Evolutionary conservation across 352 stramenopile species (phyloP).

Genomic region (Globisporangium rhizosaccharum): DNA sequence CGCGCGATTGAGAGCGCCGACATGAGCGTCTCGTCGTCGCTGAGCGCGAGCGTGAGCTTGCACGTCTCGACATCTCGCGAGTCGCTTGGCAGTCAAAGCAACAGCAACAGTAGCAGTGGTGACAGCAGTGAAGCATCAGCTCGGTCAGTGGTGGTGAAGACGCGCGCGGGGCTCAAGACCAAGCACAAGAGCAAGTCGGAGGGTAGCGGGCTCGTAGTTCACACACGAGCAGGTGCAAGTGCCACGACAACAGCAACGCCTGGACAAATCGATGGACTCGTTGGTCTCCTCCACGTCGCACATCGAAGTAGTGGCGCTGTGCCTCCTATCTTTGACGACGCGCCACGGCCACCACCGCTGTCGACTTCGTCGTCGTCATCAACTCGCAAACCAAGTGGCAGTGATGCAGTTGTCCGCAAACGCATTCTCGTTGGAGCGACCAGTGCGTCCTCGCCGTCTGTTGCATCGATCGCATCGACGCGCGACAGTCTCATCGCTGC

Average conservation of each 20-base stretch:
- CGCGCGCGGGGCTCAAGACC: not conserved
- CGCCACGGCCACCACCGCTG: not conserved
- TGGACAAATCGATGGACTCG: slow-evolving; percentile 9
- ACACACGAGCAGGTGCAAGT: not conserved
- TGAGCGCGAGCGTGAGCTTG: slow-evolving; percentile 19
- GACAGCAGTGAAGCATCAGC: not conserved
- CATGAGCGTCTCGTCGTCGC: slow-evolving; percentile 31
- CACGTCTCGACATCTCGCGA: slow-evolving; percentile 9
- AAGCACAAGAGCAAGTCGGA: slow-evolving; percentile 8
- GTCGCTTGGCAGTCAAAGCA: not conserved
- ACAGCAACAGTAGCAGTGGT: not conserved
- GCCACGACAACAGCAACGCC: not conserved
- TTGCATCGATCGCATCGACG: slow-evolving; percentile 10
- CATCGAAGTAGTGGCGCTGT: slow-evolving; percentile 1
- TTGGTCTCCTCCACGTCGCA: slow-evolving; percentile 25
- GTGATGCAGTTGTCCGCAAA: slow-evolving; percentile 3
- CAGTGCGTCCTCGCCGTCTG: not conserved
- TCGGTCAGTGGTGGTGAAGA: not conserved
- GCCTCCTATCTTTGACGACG: not conserved
- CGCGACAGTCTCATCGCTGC: slow-evolving; percentile 3
- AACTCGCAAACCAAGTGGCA: slow-evolving; percentile 1
- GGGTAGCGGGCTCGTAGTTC: not conserved
- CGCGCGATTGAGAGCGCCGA: slow-evolving; percentile 29
- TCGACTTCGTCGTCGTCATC: not conserved
- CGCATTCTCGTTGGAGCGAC: not conserved